Evolutionary conservation across 202 grass and related monocot species (phyloP).

Genomic region (Carex arenaria): DNA sequence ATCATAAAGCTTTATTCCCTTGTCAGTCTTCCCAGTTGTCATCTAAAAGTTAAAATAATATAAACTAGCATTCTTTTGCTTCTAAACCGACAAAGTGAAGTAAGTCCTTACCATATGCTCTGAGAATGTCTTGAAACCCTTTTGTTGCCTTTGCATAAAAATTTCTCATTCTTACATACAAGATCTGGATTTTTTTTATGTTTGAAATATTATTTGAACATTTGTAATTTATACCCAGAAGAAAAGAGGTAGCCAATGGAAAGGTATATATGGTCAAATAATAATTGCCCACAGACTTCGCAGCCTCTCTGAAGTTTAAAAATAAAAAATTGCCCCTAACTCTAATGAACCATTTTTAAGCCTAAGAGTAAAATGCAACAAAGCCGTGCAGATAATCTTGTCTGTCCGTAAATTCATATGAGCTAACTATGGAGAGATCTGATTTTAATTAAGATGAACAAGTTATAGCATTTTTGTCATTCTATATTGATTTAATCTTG

Average conservation of each 20-base stretch:
- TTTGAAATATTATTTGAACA: neutral
- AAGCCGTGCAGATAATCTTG: neutral
- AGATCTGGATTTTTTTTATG: neutral
- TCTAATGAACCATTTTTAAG: neutral
- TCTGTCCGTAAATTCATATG: neutral
- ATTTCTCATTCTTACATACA: neutral
- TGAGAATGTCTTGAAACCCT: neutral
- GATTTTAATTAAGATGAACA: neutral
- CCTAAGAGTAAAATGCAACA: neutral
- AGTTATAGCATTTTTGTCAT: neutral
- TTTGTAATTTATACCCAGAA: neutral
- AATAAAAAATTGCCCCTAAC: neutral
- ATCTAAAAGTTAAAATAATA: constrained; percentile 14
- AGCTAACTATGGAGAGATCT: neutral
- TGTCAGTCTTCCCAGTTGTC: constrained; percentile 33
- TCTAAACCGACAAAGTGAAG: neutral
- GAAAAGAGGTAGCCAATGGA: neutral
- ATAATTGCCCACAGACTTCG: too few relatives aligned
- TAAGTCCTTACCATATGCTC: neutral
- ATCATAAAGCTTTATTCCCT: constrained; percentile 41
- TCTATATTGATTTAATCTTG: neutral
- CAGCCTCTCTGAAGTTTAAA: too few relatives aligned
- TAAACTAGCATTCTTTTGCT: neutral
- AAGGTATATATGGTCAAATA: neutral
- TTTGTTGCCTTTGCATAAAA: neutral